Evolutionary conservation across 805 yeast genomes (phyloP).

Genomic region (Metschnikowia similis): DNA sequence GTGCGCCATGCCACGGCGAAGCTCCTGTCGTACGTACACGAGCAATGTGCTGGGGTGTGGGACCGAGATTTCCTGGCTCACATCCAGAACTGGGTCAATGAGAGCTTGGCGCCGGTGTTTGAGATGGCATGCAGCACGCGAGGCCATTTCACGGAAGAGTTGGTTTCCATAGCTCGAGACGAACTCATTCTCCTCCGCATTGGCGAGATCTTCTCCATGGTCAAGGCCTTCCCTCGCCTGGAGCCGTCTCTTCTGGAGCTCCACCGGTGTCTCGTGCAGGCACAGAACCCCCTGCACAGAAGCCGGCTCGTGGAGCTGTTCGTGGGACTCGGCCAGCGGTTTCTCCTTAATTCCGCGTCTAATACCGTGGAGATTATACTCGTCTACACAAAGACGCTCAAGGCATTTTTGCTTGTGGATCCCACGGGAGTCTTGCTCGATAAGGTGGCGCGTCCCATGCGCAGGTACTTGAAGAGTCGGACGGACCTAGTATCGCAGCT

Average conservation of each 20-base stretch:
- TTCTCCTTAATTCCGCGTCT: slow-evolving; percentile 73
- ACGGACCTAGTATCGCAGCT: slow-evolving; percentile 67
- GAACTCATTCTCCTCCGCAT: slow-evolving; percentile 47
- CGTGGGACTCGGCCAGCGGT: slow-evolving; percentile 37
- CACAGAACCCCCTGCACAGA: slow-evolving; percentile 38
- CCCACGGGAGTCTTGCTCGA: slow-evolving; percentile 83
- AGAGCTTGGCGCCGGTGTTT: slow-evolving; percentile 36
- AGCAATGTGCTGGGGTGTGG: slow-evolving; percentile 36
- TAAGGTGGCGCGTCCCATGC: slow-evolving; percentile 70
- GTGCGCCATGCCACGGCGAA: slow-evolving; percentile 34
- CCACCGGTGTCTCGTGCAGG: slow-evolving; percentile 38
- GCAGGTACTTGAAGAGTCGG: slow-evolving; percentile 66
- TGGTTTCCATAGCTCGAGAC: slow-evolving; percentile 35
- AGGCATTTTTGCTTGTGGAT: slow-evolving; percentile 71
- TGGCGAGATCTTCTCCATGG: slow-evolving; percentile 56
- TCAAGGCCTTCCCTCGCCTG: slow-evolving; percentile 50
- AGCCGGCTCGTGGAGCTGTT: slow-evolving; percentile 49
- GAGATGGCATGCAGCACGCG: slow-evolving; percentile 7
- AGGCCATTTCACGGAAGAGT: slow-evolving; percentile 16
- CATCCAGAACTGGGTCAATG: slow-evolving; percentile 36
- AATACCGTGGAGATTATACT: slow-evolving; percentile 70
- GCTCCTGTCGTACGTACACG: slow-evolving; percentile 29
- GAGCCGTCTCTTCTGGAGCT: slow-evolving; percentile 54
- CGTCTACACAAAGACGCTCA: slow-evolving; percentile 66
- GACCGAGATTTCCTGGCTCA: slow-evolving; percentile 28